Conservation (phyloP, 2,329 filamentous ascomycete genomes). For the Claviceps africana region DNA sequence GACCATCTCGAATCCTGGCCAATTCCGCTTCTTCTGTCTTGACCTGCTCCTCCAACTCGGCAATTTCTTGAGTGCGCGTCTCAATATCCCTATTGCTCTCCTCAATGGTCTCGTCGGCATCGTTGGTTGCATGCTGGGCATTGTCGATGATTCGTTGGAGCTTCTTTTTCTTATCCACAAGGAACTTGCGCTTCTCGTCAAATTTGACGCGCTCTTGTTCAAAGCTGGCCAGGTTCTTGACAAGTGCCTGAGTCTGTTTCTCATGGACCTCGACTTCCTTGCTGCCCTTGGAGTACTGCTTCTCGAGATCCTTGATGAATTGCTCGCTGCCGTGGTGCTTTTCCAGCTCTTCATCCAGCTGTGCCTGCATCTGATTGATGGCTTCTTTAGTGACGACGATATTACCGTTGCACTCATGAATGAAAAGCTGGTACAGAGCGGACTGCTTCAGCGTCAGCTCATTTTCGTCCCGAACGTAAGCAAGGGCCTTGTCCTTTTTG, state of each 20-base stretch:
- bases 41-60: conserved; percentile 61
- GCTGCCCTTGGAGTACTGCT: conserved; percentile 64
- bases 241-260: conserved; percentile 62
- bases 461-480: conserved; percentile 84
- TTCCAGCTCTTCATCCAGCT: conserved; percentile 75
- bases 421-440: conserved; percentile 82
- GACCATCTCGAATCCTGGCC: conserved; percentile 62
- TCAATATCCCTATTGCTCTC: conserved; percentile 69
- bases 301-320: conserved; percentile 78
- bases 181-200: conserved; percentile 93
- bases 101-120: conserved; percentile 64
- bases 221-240: conserved; percentile 81
- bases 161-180: conserved; percentile 84
- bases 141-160: conserved; percentile 74
- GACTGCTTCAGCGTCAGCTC: conserved; percentile 82
- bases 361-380: conserved; percentile 75
- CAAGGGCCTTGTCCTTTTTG: conserved; percentile 89
- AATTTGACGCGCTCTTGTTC: conserved; percentile 97
- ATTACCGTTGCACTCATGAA: conserved; percentile 79
- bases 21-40: conserved; percentile 71
- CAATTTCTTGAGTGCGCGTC: conserved; percentile 59
- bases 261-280: conserved; percentile 75
- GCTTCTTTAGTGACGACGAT: conserved; percentile 79
- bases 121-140: conserved; percentile 58
- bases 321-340: conserved; percentile 85